Evolutionary conservation across 768 basidiomycete species (phyloP).

Genomic region (Boletus speciosus): DNA sequence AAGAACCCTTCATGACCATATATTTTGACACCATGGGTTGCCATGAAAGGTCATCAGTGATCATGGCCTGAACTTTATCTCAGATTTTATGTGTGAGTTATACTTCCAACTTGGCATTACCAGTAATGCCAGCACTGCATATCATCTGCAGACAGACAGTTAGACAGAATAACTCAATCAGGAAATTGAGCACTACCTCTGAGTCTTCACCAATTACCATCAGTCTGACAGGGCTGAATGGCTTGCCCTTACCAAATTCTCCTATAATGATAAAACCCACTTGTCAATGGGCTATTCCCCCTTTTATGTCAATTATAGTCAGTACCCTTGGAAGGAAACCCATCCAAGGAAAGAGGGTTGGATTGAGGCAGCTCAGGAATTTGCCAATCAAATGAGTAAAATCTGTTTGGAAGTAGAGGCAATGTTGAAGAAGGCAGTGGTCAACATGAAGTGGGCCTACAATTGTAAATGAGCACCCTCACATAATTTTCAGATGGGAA

Average conservation of each 20-base stretch:
- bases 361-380: slow-evolving; percentile 11
- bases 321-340: slow-evolving; percentile 12
- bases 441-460: slow-evolving; percentile 25
- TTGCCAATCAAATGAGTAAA: not conserved
- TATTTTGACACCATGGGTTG: slow-evolving; percentile 25
- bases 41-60: slow-evolving; percentile 29
- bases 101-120: slow-evolving; percentile 31
- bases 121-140: slow-evolving; percentile 36
- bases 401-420: not conserved
- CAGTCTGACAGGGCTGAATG: slow-evolving; percentile 36
- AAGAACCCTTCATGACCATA: too few species aligned
- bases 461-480: slow-evolving; percentile 1
- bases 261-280: slow-evolving; percentile 33
- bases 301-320: slow-evolving; percentile 6
- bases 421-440: slow-evolving; percentile 16
- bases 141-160: slow-evolving; percentile 43
- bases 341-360: not conserved
- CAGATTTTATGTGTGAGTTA: slow-evolving; percentile 30
- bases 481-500: slow-evolving; percentile 9
- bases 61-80: not conserved
- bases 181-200: slow-evolving; percentile 38
- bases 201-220: slow-evolving; percentile 30
- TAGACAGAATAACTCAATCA: slow-evolving; percentile 42
- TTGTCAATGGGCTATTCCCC: slow-evolving; percentile 29
- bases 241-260: slow-evolving; percentile 32